Percentiles rank a stretch among this genome's conserved stretches.
phyloP scores from a whole-genome alignment of 805 yeast species.

The Barnettozyma californica region DNA sequence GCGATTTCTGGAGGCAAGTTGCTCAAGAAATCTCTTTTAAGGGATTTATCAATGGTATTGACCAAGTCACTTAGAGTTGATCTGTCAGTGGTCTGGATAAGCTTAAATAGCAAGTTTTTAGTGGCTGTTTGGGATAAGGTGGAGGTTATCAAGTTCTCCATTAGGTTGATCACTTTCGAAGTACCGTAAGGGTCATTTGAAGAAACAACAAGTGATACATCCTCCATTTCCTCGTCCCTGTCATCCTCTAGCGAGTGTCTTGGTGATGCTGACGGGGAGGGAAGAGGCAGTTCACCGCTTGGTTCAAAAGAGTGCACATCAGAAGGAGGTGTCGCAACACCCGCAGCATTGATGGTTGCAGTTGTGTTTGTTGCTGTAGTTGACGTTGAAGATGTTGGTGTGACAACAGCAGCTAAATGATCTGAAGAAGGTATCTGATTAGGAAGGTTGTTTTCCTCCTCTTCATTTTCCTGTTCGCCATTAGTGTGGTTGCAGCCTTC shows the following conservation, averaged over 20 bases:
- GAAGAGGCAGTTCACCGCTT: conserved; percentile 48
- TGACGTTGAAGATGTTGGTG: background rate
- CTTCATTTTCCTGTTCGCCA: background rate
- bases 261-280: conserved; percentile 66
- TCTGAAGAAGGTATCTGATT: background rate
- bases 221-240: conserved; percentile 9
- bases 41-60: conserved; percentile 43
- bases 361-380: background rate
- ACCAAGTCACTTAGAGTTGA: conserved; percentile 56
- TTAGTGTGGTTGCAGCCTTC: conserved; percentile 1
- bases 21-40: conserved; percentile 69
- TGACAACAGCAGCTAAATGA: no score
- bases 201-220: background rate
- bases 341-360: conserved; percentile 1
- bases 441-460: background rate
- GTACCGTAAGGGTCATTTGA: background rate
- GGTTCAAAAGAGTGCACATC: conserved; percentile 4
- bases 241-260: conserved; percentile 30
- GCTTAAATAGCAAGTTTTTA: conserved; percentile 45
- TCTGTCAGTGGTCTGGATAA: conserved; percentile 56
- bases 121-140: conserved; percentile 40
- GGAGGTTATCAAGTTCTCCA: conserved; percentile 12
- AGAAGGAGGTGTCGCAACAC: conserved; percentile 1
- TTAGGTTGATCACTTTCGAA: conserved; percentile 8
- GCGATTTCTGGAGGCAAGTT: conserved; percentile 73